phyloP scores from a whole-genome alignment of 371 early-diverging fungal species.

The Blakeslea trispora region DNA sequence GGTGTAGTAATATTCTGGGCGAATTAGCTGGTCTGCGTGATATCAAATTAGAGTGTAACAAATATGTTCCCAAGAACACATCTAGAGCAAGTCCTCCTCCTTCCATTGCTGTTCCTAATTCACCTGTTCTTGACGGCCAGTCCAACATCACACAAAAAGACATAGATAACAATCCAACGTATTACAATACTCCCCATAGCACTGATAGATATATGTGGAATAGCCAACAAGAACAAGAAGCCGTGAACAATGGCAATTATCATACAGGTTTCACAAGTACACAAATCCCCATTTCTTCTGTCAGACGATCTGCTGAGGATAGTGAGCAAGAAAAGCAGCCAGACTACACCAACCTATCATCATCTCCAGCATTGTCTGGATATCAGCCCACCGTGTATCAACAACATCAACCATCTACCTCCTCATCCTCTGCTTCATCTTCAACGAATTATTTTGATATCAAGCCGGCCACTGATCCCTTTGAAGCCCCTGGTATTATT shows the following conservation, averaged over 20 bases:
- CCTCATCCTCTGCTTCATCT: conserved; percentile 1
- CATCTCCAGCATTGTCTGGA: background rate
- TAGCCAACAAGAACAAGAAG: no score
- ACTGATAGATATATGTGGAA: background rate
- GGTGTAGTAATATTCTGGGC: conserved; percentile 45
- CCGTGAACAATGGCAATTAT: background rate
- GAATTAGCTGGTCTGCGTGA: conserved; percentile 49
- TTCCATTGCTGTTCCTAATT: conserved; percentile 28
- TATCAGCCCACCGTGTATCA: background rate
- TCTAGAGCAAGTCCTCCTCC: conserved; percentile 22
- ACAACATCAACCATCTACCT: background rate
- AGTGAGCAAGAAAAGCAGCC: background rate
- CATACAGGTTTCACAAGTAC: background rate
- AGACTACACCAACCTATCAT: background rate
- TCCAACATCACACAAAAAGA: background rate
- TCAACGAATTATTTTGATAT: conserved; percentile 10
- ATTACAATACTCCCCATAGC: background rate
- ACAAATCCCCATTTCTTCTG: conserved; percentile 24
- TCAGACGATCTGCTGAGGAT: conserved; percentile 5
- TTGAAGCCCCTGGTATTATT: conserved; percentile 42
- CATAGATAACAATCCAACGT: background rate
- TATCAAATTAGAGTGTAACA: conserved; percentile 25
- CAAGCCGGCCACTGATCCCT: conserved; percentile 36
- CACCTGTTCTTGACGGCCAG: conserved; percentile 8
- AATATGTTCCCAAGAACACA: conserved; percentile 18